phyloP scores from a whole-genome alignment of 108 stramenopile species.

The Cyclostephanos invisitatus region DNA sequence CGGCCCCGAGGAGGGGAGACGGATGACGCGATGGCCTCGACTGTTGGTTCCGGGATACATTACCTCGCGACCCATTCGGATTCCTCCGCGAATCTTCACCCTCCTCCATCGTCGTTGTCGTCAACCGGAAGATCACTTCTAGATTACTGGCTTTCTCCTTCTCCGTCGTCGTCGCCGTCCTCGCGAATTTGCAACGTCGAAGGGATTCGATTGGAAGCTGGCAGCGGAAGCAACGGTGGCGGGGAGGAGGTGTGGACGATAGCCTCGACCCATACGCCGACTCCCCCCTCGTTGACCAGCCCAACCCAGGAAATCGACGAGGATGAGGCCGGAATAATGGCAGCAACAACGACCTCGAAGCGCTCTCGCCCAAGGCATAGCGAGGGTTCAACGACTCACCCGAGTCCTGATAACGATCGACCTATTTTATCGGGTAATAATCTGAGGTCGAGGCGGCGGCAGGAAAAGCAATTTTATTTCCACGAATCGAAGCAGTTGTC shows the following conservation, averaged over 20 bases:
- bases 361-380: not conserved
- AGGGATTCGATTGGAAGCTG: not conserved
- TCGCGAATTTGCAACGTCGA: not conserved
- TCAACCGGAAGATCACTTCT: not conserved
- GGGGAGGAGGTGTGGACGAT: not conserved
- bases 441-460: not conserved
- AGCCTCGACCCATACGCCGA: not conserved
- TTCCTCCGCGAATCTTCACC: not conserved
- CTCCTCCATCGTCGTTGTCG: not conserved
- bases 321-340: not conserved
- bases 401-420: not conserved
- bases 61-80: not conserved
- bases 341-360: not conserved
- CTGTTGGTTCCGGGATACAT: not conserved
- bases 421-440: not conserved
- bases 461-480: not conserved
- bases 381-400: not conserved
- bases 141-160: not conserved
- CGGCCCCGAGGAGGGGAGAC: no score
- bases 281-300: not conserved
- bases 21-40: no score
- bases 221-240: not conserved
- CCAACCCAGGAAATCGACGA: no score
- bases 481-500: not conserved
- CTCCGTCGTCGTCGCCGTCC: not conserved